These are phyloP conservation scores for Pythium volutum DNA, from an alignment of 352 stramenopile genomes.

Conservation along the genomic window DNA sequence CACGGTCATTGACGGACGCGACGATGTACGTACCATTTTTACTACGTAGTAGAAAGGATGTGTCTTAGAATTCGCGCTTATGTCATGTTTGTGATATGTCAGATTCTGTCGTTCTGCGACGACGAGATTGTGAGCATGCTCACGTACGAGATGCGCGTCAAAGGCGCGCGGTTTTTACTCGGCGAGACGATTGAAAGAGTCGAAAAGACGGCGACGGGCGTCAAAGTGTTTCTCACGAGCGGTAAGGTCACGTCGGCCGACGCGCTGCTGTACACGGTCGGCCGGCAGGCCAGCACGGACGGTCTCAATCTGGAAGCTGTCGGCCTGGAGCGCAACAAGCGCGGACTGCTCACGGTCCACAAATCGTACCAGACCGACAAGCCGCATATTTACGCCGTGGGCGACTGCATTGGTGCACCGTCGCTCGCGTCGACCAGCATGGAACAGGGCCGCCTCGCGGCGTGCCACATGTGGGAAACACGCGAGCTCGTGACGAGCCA, in stretches of 20 bases:
- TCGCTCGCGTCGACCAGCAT: constrained; percentile 89
- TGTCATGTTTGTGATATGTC: neutral
- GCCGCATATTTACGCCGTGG: constrained; percentile 73
- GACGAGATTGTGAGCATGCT: constrained; percentile 87
- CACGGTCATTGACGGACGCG: constrained; percentile 85
- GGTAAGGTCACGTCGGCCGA: constrained; percentile 82
- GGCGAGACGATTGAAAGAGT: constrained; percentile 78
- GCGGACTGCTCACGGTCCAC: constrained; percentile 72
- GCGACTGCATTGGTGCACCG: constrained; percentile 89
- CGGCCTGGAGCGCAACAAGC: constrained; percentile 73
- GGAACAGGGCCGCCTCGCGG: constrained; percentile 87
- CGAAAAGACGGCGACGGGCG: constrained; percentile 55
- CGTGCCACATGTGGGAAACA: constrained; percentile 72
- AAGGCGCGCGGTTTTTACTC: constrained; percentile 80
- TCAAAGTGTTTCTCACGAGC: constrained; percentile 78
- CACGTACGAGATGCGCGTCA: constrained; percentile 87
- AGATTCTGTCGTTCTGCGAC: constrained; percentile 6
- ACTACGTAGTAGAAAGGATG: neutral
- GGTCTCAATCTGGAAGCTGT: constrained; percentile 75
- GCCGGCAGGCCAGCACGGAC: constrained; percentile 84
- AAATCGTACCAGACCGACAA: neutral
- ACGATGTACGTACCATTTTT: neutral
- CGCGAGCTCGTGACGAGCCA: constrained; percentile 7
- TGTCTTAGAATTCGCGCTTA: too few species aligned
- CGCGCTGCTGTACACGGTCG: constrained; percentile 81